Evolutionary conservation across 1,284 basidiomycete species (phyloP), one percentile per base, ranked within the genome.

Genomic region (Rhodotorula mucilaginosa): DNA sequence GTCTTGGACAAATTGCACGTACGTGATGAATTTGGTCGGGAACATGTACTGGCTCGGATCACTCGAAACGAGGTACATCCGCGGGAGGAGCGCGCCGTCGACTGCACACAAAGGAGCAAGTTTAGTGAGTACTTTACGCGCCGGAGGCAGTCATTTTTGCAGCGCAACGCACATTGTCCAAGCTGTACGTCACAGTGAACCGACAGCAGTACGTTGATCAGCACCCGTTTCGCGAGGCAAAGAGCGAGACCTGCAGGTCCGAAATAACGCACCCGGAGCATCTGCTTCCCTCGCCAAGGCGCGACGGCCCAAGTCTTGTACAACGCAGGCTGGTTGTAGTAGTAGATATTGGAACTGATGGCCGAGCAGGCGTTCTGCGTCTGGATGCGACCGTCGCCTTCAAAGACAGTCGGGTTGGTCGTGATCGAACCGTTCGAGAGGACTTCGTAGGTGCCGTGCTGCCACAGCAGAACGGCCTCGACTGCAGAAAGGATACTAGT

Each of bases 391-490:
- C 72, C 69, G 59, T 74, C 69, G n/a, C 66, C 72, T 5, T 60
- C 26, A 29, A 74, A 74, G 6, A 58, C 59, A 12, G 72, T 59
- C 18, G 65, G 59, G 29, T 74, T 61, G 10, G 70, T 74, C 54
- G 67, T 71, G 63, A 70, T 63, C 26, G 57, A 64, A 2, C 69
- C 72, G 58, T 71, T 64, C 13, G 29, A 16, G 47, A 61, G 31
- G 8, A 71, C 58, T 23, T 62, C 19, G 72, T 74, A 74, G 21
- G 60, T 71, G 1, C 72, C 72, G 61, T 74, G 72, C 58, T 67
- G 64, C 72, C 72, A 74, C n/a, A 67, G 31, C 6, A 71, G 56
- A 56, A 68, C 60, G 0, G 67, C 64, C 58, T 69, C 67, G 46
- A 69, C 58, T 58, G 58, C 21, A 58, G 1, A 39, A 34, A 34